phyloP scores from a whole-genome alignment of 495 filamentous ascomycete genomes.

The Trichoderma gamsii region DNA sequence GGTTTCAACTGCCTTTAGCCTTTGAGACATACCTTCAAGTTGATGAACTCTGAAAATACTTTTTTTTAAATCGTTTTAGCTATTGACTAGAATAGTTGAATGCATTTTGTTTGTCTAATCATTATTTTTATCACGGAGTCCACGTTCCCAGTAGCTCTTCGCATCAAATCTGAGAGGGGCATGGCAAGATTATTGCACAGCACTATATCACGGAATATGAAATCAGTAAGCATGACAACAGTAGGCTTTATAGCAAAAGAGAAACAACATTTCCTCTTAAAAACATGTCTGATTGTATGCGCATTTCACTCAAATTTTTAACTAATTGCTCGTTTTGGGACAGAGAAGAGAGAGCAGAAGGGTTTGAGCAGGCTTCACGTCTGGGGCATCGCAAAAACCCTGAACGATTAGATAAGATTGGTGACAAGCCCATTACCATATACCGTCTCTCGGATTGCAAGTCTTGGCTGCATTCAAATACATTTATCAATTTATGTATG shows the following conservation, averaged over 20 bases:
- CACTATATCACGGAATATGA: no score
- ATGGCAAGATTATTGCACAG: no score
- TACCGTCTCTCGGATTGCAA: neutral
- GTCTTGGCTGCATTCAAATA: neutral
- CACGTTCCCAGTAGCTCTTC: no score
- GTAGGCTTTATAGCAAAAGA: no score
- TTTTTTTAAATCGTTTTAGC: neutral
- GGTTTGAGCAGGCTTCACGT: neutral
- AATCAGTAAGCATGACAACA: no score
- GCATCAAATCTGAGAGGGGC: no score
- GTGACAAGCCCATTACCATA: neutral
- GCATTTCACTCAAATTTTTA: no score
- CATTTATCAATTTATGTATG: neutral
- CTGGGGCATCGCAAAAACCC: constrained; percentile 1
- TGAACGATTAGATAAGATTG: constrained; percentile 9
- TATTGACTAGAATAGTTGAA: neutral
- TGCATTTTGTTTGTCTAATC: neutral
- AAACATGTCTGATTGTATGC: no score
- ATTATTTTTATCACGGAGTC: no score
- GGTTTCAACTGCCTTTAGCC: neutral
- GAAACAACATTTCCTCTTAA: no score
- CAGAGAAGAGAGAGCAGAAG: neutral
- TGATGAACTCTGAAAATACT: neutral
- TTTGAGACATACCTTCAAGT: neutral
- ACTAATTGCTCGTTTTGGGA: no score